Base-by-base conservation (phyloP, 768 basidiomycete genomes). In the Serendipita vermifera region DNA sequence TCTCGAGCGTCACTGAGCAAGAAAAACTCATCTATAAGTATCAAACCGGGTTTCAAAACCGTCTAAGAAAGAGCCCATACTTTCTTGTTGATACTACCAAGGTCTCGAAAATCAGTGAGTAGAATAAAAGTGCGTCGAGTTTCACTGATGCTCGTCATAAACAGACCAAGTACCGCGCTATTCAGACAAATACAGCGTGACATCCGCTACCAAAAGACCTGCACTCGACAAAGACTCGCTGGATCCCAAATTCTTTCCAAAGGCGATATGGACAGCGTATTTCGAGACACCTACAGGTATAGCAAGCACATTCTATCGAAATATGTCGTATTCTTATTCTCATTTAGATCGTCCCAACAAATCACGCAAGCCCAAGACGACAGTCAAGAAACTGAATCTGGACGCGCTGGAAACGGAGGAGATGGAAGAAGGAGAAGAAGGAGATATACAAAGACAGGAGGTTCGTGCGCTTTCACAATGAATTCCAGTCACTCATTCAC, bases 101-200 rank as follows among this genome's bases (percentile, higher is more conserved):
- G 68, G 79, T 83, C 13, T 20, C 35, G 24, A 29, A 13, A 15
- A 38, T 48, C n/a, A 58, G 38, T 46, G 33, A 5, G 13, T 56
- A 6, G 36, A 54, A 33, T 40, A 17, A 17, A 14, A 54, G 59
- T 56, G 2, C 5, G 55, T 62, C 51, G 65, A 2, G 14, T 57
- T n/a, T 14, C 31, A 15, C 57, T 22, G 15, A 24, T 9, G 32
- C 3, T 27, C 33, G 46, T 9, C 27, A 31, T 13, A 14, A 2
- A 24, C 61, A 86, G 88, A 87, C 38, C 69, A 29, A 15, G 46
- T 90, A 3, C 79, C 83, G 38, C 80, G 85, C 27, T 91, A 88
- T 65, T 87, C 86, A 15, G 88, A 91, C 68, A 87, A 85, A 68
- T 88, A 89, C 66, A 76, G 82, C 5, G 79, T 82, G 2, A 80